These are phyloP conservation scores for Trichomonascaceae sp. DNA, from an alignment of 1,139 yeast species.

Conservation along the genomic window DNA sequence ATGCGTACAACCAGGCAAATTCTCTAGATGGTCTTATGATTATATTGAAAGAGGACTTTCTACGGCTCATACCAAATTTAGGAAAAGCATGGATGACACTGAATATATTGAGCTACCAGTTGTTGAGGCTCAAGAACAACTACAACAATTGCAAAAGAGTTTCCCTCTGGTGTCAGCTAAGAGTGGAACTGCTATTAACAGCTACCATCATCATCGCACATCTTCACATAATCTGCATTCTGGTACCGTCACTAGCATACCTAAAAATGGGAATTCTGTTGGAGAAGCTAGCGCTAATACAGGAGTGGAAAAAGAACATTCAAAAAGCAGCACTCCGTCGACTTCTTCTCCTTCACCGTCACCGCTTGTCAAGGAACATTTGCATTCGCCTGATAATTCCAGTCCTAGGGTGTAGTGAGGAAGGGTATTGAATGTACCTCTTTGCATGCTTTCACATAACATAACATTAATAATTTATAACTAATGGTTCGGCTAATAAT, in stretches of 20 bases:
- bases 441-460: neutral
- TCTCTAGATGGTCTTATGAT: conserved; percentile 82
- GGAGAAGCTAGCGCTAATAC: neutral
- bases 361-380: neutral
- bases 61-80: conserved; percentile 22
- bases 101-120: conserved; percentile 24
- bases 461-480: neutral
- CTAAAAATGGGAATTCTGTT: neutral
- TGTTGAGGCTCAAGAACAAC: conserved; percentile 10
- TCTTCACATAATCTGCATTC: conserved; percentile 5
- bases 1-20: conserved; percentile 51
- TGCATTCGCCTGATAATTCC: neutral
- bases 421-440: neutral
- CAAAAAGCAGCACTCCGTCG: neutral
- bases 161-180: conserved; percentile 1
- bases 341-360: neutral
- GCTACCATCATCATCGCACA: conserved; percentile 2
- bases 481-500: neutral
- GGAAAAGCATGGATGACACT: conserved; percentile 30
- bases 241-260: conserved; percentile 2
- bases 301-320: neutral
- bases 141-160: conserved; percentile 5
- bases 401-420: neutral
- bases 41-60: conserved; percentile 34
- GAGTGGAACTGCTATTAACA: neutral